Evolutionary conservation across 768 basidiomycete species (phyloP), one percentile per base, ranked within the genome.

Genomic region (Tylopilus plumbeoviolaceoides): DNA sequence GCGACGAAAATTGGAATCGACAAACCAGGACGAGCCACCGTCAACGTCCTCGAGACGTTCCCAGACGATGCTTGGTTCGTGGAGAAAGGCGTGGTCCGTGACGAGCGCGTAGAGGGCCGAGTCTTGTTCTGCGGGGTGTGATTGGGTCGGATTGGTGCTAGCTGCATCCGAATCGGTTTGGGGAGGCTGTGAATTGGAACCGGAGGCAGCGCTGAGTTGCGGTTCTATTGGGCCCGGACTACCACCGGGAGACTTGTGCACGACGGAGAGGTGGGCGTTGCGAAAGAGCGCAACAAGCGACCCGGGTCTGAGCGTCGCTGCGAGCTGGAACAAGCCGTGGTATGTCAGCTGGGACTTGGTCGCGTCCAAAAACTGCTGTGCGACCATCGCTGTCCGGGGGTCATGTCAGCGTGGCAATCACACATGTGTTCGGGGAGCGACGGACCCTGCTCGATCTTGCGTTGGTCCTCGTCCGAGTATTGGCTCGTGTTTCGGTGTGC

Each of bases 1-100:
- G 11, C 67, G 73, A 33, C 77, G 67, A 53, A 95, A 87, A 43
- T 82, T 72, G 1, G 82, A 79, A 64, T 94, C 91, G 20, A 88
- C 88, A 62, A 93, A 95, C 6, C 80, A 79, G 28, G 87, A 82
- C 57, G 76, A 84, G 2, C 81, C 78, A 1, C 91, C 91, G 54
- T 95, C 92, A 28, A 94, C 78, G 62, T 95, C 94, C 60, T 89
- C 90, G 27, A 97, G 72, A 18, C 86, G 82, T 70, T 97, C 94
- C 94, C 94, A 97, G 4, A 94, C 87, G 23, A 95, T 81, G 17
- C 82, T 82, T 0, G 83, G 75, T 65, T 95, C 93, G 51, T 81
- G 68, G 3, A 85, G 70, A 66, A 97, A 93, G 17, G 84, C 81
- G 38, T 89, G 78, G 67, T 97, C 94, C 0, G 94, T 94, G 12